These are phyloP conservation scores for Pythium scleroteichum DNA, from an alignment of 352 stramenopile genomes.

Conservation along the genomic window DNA sequence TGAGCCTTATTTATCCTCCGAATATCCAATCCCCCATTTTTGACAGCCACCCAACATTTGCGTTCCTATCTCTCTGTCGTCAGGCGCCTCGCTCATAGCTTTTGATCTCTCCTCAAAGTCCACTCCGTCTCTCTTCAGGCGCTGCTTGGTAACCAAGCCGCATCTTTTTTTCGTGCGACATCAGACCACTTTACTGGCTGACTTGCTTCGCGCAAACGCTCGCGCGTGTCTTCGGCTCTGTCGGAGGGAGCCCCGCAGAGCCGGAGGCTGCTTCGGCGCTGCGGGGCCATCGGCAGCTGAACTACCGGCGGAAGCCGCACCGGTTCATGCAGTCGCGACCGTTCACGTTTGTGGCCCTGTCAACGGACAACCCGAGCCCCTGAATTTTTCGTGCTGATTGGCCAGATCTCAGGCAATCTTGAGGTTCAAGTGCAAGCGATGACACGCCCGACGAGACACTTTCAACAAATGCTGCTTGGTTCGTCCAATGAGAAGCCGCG, in stretches of 20 bases:
- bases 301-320: constrained; percentile 4
- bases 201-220: not conserved
- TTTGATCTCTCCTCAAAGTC: not conserved
- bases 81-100: too few relatives aligned
- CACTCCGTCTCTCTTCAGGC: too few relatives aligned
- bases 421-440: constrained; percentile 34
- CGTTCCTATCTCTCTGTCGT: too few relatives aligned
- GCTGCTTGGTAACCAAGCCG: not conserved
- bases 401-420: not conserved
- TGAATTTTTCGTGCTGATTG: constrained; percentile 7
- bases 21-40: constrained; percentile 11
- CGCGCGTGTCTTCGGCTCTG: not conserved
- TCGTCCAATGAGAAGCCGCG: constrained; percentile 20
- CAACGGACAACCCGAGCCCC: constrained; percentile 28
- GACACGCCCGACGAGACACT: constrained; percentile 38
- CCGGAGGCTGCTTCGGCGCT: not conserved
- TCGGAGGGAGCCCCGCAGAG: not conserved
- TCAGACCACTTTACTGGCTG: constrained; percentile 13
- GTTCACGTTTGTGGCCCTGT: constrained; percentile 17
- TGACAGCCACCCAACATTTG: not conserved
- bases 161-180: constrained; percentile 1
- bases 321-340: constrained; percentile 12
- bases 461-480: constrained; percentile 14
- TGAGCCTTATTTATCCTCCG: constrained; percentile 13
- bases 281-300: not conserved